A percentile compares a stretch with the other conserved stretches of the same genome.
These are phyloP conservation scores for Colletotrichum sidae DNA, from an alignment of 2,329 filamentous ascomycete species.

Conservation along the genomic window DNA sequence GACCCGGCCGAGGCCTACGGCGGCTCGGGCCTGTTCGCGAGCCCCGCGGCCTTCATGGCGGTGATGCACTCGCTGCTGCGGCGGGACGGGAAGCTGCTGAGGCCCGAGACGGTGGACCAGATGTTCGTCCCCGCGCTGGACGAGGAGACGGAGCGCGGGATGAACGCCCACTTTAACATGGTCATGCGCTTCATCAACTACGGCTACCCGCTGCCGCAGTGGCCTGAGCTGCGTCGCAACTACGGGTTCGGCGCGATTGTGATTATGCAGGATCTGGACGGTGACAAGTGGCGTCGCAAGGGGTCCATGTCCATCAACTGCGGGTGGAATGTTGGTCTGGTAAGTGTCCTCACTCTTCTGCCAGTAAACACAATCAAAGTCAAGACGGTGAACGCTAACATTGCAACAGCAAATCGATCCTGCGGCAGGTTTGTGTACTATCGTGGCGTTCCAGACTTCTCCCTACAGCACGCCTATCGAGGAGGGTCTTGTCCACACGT, in stretches of 20 bases:
- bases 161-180: constrained; percentile 20
- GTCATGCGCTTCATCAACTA: constrained; percentile 17
- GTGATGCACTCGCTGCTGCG: constrained; percentile 58
- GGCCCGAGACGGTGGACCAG: constrained; percentile 50
- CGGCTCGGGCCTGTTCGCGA: constrained; percentile 49
- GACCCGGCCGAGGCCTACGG: constrained; percentile 42
- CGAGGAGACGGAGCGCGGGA: constrained; percentile 15
- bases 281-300: constrained; percentile 14
- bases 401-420: constrained; percentile 13
- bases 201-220: constrained; percentile 10
- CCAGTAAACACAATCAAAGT: not conserved
- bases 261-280: constrained; percentile 17
- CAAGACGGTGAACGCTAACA: not conserved
- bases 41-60: constrained; percentile 54
- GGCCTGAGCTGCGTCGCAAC: constrained; percentile 19
- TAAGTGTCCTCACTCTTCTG: not conserved
- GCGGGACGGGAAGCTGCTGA: constrained; percentile 61
- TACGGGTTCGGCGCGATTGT: constrained; percentile 14
- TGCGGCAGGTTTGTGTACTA: constrained; percentile 11
- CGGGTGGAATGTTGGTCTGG: constrained; percentile 4
- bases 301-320: constrained; percentile 14
- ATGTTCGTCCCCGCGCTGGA: constrained; percentile 54
- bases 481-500: constrained; percentile 8
- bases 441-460: constrained; percentile 2
- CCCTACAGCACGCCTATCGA: constrained; percentile 11